These are phyloP conservation scores for Bocquillonia castaneifolia DNA, from an alignment of 441 rosid genomes.

Conservation along the genomic window DNA sequence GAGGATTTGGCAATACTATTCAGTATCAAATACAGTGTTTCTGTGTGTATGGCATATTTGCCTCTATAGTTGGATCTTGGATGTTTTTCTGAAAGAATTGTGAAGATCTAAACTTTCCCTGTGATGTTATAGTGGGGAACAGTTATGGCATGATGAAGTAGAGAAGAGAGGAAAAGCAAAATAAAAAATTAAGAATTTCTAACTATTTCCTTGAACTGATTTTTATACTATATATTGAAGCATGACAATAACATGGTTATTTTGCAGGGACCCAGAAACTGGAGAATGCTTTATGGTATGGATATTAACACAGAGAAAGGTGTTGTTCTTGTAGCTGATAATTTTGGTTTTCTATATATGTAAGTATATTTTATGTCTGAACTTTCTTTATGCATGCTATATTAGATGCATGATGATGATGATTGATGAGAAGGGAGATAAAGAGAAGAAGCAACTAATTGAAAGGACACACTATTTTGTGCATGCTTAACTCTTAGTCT, in stretches of 20 bases:
- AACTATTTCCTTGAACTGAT: background rate
- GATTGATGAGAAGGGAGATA: background rate
- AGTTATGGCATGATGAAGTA: background rate
- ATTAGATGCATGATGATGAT: background rate
- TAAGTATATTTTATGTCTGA: conserved; percentile 33
- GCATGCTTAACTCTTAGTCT: background rate
- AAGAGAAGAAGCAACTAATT: background rate
- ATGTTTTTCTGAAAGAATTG: background rate
- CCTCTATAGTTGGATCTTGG: background rate
- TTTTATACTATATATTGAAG: background rate
- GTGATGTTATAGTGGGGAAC: background rate
- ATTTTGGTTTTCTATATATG: conserved; percentile 74
- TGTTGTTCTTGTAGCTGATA: conserved; percentile 75
- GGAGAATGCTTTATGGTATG: conserved; percentile 97
- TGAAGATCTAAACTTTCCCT: background rate
- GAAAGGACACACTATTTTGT: background rate
- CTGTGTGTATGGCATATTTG: background rate
- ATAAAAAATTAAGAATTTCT: background rate
- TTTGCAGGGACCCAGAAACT: conserved; percentile 56
- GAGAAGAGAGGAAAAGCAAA: background rate
- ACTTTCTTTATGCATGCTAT: background rate
- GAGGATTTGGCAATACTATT: background rate
- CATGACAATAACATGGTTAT: background rate
- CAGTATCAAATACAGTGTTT: background rate
- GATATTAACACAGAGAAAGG: conserved; percentile 77